A percentile compares a stretch with the other conserved stretches of the same genome.
These are phyloP conservation scores for Amylostereum areolatum DNA, from an alignment of 1,284 basidiomycete genomes.

Conservation along the genomic window DNA sequence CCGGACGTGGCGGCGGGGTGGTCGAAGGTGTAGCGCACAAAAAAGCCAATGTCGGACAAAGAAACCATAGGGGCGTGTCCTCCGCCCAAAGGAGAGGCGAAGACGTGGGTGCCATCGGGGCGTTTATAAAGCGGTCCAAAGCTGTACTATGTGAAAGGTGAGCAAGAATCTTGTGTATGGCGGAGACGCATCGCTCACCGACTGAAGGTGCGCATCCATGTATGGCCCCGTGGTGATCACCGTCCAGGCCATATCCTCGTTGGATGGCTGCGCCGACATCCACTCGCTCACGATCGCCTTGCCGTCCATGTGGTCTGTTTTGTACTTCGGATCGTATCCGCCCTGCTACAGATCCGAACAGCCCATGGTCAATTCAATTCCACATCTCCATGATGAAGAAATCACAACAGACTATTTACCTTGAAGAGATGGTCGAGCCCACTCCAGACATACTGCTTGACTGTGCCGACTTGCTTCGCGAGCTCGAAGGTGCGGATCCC, in stretches of 20 bases:
- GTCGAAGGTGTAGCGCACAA: constrained; percentile 40
- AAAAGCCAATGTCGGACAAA: constrained; percentile 42
- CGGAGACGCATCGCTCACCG: constrained; percentile 15
- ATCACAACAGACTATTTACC: constrained; percentile 18
- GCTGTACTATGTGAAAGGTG: constrained; percentile 20
- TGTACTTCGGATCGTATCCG: constrained; percentile 21
- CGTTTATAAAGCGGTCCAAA: constrained; percentile 34
- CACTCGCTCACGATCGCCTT: constrained; percentile 41
- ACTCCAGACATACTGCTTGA: constrained; percentile 43
- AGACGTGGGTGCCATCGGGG: constrained; percentile 38
- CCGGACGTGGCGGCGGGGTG: constrained; percentile 33
- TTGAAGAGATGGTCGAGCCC: constrained; percentile 38
- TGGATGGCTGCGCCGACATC: constrained; percentile 35
- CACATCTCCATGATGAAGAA: too few relatives aligned
- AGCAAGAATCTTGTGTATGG: not conserved
- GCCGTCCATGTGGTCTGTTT: constrained; percentile 35
- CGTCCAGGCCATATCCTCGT: constrained; percentile 33
- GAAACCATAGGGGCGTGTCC: constrained; percentile 39
- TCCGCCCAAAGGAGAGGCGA: constrained; percentile 31
- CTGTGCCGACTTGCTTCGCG: constrained; percentile 30
- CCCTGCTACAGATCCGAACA: constrained; percentile 11
- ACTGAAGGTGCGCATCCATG: constrained; percentile 35
- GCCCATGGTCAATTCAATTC: not conserved
- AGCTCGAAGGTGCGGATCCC: constrained; percentile 42
- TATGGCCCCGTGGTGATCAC: constrained; percentile 38